Conservation (phyloP, 805 yeast genomes). For the Metschnikowia kunwiensis region DNA sequence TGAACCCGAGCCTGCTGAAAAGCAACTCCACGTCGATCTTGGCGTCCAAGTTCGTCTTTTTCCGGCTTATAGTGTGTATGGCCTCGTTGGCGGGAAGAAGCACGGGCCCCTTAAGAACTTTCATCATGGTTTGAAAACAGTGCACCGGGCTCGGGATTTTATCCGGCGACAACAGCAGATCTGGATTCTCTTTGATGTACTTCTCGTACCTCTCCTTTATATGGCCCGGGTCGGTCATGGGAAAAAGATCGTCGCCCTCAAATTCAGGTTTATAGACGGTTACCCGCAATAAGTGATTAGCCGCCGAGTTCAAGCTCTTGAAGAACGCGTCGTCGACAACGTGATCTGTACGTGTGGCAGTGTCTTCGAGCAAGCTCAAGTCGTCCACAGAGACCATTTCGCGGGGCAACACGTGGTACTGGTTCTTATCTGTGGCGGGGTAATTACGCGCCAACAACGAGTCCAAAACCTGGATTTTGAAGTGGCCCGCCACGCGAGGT, state of each 20-base stretch:
- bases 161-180: conserved; percentile 25
- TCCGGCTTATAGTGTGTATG: conserved; percentile 52
- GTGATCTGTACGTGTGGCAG: conserved; percentile 6
- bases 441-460: conserved; percentile 3
- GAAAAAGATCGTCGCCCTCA: conserved; percentile 41
- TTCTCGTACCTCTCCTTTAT: conserved; percentile 52
- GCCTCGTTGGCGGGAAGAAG: conserved; percentile 41
- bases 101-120: conserved; percentile 68
- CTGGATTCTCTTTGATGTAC: conserved; percentile 28
- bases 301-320: conserved; percentile 24
- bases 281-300: conserved; percentile 42
- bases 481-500: conserved; percentile 23
- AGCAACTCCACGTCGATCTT: conserved; percentile 57
- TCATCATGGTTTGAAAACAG: conserved; percentile 59
- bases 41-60: conserved; percentile 51
- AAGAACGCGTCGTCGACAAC: conserved; percentile 36
- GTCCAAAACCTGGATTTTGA: conserved; percentile 29
- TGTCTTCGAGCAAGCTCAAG: conserved; percentile 18
- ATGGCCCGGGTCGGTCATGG: conserved; percentile 43
- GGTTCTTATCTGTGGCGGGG: conserved; percentile 29
- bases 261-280: conserved; percentile 55
- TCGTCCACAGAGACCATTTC: conserved; percentile 29
- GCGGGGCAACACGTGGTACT: conserved; percentile 32
- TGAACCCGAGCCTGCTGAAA: conserved; percentile 45
- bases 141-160: conserved; percentile 51